Base-by-base conservation (phyloP, 2,329 filamentous ascomycete species). In the Penicillium oxalicum region DNA sequence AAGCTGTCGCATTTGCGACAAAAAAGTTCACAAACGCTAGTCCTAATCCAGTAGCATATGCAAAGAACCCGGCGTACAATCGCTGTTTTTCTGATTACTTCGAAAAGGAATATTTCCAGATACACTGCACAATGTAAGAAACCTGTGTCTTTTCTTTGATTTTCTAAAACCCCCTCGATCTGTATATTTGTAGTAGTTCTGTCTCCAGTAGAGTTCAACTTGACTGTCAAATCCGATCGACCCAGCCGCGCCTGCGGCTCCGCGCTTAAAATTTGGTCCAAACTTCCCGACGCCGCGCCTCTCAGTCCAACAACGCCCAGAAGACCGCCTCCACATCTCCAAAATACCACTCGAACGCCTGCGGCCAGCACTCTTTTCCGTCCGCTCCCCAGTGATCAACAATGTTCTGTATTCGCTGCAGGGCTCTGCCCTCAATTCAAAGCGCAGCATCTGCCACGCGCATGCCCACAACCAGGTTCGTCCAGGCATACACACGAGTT, bases 321-420 rank as follows among this genome's bases (percentile, higher is more conserved):
- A 50, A 36, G 48, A 47, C 43, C 36, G 36, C 32, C 18, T 34
- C 18, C 24, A 34, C 29, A 47, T 8, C 27, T 18, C n/a, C 28
- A 48, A 13, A 38, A 47, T 45, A 37, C 24, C 12, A 24, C 27
- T 24, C 41, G 35, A 5, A 44, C 36, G 24, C 35, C 18, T n/a
- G 43, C 37, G 40, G 48, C 27, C 35, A 32, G 11, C 24, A 39
- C 9, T 37, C 47, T 61, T 38, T 28, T 18, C 18, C 18, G 18
- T 18, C 18, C 18, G 18, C 18, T 18, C 18, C 18, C 18, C 18
- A 18, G 18, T 18, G 18, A 18, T 18, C 18, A 18, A 18, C 18
- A 18, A 70, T 70, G 68, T 56, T 68, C 50, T 63, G 63, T 46
- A 52, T 70, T 40, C 61, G 61, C 44, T 64, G 61, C 55, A 62